Evolutionary conservation across 768 basidiomycete genomes (phyloP), one percentile per base, ranked within the genome.

Genomic region (Mycena alexandri): DNA sequence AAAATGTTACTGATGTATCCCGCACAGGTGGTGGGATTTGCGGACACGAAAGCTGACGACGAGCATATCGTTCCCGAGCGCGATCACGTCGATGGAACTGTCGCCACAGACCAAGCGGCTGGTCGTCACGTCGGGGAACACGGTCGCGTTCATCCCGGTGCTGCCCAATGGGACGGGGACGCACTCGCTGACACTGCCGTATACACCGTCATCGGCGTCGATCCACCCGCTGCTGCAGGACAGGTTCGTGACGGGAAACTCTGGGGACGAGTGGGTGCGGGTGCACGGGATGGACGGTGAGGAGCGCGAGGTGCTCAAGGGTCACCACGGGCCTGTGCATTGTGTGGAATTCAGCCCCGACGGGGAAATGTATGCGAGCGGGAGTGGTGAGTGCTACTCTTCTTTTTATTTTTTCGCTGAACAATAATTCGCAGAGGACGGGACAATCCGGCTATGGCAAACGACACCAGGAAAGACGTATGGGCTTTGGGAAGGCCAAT

Each of bases 251-350:
- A 95, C 95, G 0, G 98, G 98, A 44, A 94, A 90, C 71, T 84
- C 87, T 56, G 87, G 86, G 16, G 98, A 99, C 78, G 96, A 98
- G 73, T 99, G 98, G 98, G 96, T 99, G 50, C 86, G 97, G 41
- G 89, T 98, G 34, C 95, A 99, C 76, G 92, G 92, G 17, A 89
- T 96, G 75, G 88, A 92, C 36, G 98, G 97, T 2, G 90, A 92
- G 77, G 96, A 99, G 81, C 81, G 87, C 69, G 97, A 98, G 63
- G 87, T 98, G 34, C 85, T 96, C 64, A 97, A 98, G 79, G 97
- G 97, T 5, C 98, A 99, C 75, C 98, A 99, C 76, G 98, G 97
- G 24, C 96, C 97, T 21, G 96, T 99, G 19, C 95, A 97, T 73
- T 94, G 93, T 61, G 92, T 97, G 52, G 92, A 93, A 73, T 97